Evolutionary conservation across 106 monocot species (phyloP).

Genomic region (Dactylorhiza incarnata): DNA sequence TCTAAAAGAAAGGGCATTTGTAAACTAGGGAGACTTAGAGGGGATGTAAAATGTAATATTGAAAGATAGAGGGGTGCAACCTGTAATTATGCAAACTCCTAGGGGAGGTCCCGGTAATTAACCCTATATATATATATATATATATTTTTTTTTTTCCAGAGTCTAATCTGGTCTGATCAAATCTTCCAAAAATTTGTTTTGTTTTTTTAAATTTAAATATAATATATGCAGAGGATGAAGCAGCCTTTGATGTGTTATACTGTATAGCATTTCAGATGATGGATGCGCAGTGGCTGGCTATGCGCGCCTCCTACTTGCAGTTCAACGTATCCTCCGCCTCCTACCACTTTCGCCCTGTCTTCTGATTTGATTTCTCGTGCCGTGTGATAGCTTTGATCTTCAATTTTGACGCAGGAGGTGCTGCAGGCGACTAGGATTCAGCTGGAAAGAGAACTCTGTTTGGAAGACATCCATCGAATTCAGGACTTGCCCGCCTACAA

Average conservation of each 20-base stretch:
- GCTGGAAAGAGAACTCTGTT: constrained; percentile 69
- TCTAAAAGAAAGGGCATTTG: too few relatives aligned
- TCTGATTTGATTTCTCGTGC: not conserved
- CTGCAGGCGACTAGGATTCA: constrained; percentile 60
- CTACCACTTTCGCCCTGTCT: not conserved
- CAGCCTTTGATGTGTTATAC: constrained; percentile 76
- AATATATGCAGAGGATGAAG: constrained; percentile 52
- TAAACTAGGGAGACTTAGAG: too few relatives aligned
- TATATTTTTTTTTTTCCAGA: not conserved
- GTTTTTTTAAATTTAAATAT: not conserved
- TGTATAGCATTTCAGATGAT: constrained; percentile 89
- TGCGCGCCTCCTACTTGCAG: constrained; percentile 80
- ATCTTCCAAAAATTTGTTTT: not conserved
- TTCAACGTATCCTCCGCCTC: constrained; percentile 42
- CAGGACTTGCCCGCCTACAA: constrained; percentile 77
- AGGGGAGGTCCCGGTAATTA: too few relatives aligned
- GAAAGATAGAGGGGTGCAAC: too few relatives aligned
- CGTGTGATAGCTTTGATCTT: not conserved
- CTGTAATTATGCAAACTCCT: too few relatives aligned
- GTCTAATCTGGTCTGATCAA: not conserved
- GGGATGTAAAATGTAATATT: too few relatives aligned
- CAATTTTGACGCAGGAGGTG: constrained; percentile 37
- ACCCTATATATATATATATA: too few relatives aligned
- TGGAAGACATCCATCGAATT: constrained; percentile 64
- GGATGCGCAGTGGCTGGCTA: constrained; percentile 94